Percentiles rank a stretch among this genome's conserved stretches.
phyloP scores from a whole-genome alignment of 148 eudicot species.

The Linanthus parryae region DNA sequence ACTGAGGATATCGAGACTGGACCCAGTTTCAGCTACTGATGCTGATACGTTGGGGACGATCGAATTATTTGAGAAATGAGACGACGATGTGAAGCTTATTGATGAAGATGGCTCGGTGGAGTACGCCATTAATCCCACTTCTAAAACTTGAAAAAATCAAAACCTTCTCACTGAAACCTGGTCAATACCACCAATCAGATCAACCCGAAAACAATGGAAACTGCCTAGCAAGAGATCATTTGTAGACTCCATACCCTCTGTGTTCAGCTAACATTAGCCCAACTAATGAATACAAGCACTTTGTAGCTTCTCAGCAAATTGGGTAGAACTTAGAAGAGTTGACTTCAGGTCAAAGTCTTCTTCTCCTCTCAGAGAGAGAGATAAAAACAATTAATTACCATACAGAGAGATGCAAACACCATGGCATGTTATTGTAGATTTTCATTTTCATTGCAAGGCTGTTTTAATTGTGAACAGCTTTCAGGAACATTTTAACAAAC shows the following conservation, averaged over 20 bases:
- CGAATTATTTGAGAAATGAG: conserved; percentile 33
- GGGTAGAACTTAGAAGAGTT: no score
- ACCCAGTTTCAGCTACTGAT: conserved; percentile 20
- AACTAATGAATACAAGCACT: neutral
- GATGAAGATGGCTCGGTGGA: conserved; percentile 37
- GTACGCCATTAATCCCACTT: conserved; percentile 19
- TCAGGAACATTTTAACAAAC: neutral
- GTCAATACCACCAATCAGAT: no score
- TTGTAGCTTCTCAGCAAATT: no score
- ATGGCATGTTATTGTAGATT: neutral
- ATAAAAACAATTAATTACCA: no score
- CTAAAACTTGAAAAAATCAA: neutral
- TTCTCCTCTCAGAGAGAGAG: no score
- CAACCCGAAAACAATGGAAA: neutral
- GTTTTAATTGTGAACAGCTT: neutral
- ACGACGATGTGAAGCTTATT: conserved; percentile 39
- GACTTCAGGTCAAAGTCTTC: no score
- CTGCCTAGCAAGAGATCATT: neutral
- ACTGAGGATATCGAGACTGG: conserved; percentile 33
- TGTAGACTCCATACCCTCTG: neutral
- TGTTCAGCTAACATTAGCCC: no score
- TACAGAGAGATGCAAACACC: neutral
- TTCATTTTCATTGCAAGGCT: no score
- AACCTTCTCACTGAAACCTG: no score
- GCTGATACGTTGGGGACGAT: conserved; percentile 13